Evolutionary conservation across 2,329 filamentous ascomycete genomes (phyloP), one percentile per base, ranked within the genome.

Genomic region (Penicillium sp.): DNA sequence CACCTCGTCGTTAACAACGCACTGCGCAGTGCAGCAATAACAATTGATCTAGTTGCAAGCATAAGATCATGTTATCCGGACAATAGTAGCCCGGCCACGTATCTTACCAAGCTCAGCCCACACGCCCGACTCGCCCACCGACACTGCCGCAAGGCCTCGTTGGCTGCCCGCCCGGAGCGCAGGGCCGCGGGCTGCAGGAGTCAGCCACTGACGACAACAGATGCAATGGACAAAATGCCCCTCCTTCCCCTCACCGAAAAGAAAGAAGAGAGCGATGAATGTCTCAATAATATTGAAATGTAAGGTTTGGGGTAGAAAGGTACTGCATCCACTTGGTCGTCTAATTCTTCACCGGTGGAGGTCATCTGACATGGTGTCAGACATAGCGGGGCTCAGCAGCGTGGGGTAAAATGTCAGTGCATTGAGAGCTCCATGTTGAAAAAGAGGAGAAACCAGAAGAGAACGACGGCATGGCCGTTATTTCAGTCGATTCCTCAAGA

Each of bases 201-300:
- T 57, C 54, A 60, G 49, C 54, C 58, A 57, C 54, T 48, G 54
- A 57, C 54, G 58, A 53, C 50, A 54, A 37, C 49, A 55, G 12
- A 22, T 2, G 17, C 31, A 50, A n/a, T 37, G 20, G 37, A 20
- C 35, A 38, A 34, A 37, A 25, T 22, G 35, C 48, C 48, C 48
- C 34, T 37, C 48, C 48, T 38, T 25, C 48, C 47, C 47, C 48
- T 50, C 31, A 35, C 34, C 31, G 2, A 8, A 17, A 10, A 12
- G 10, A 7, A 35, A 31, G 28, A 10, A 31, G 8, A 31, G 20
- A 3, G 31, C 0, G 14, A 34, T 7, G 28, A 7, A 17, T 20
- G n/a, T 11, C n/a, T 35, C 7, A 17, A 38, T 22, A 8, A 31
- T 31, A 31, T 31, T 31, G 31, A 1, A 31, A 31, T 31, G 31